These are phyloP conservation scores for Podospora tetraspora DNA, from an alignment of 495 filamentous ascomycete genomes.

Conservation along the genomic window DNA sequence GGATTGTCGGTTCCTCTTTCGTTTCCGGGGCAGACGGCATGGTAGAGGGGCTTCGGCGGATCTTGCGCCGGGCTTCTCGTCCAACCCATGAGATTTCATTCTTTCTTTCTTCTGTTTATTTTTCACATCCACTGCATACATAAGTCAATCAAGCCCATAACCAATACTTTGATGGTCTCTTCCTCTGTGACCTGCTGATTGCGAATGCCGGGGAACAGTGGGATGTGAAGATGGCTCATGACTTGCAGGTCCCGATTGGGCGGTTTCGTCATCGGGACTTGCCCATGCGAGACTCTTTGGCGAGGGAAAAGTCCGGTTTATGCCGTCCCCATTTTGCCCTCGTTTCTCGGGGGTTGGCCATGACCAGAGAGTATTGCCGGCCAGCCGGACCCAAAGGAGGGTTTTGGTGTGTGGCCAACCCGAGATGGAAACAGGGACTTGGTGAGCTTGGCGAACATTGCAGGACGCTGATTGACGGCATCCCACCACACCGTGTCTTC, in stretches of 20 bases:
- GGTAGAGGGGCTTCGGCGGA: neutral
- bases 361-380: neutral
- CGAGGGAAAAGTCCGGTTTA: neutral
- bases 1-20: conserved; percentile 10
- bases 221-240: too few relatives aligned
- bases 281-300: neutral
- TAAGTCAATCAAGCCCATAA: conserved; percentile 33
- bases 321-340: neutral
- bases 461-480: conserved; percentile 1
- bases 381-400: neutral
- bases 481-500: neutral
- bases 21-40: neutral
- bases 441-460: neutral
- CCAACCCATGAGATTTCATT: conserved; percentile 1
- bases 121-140: conserved; percentile 12
- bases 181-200: neutral
- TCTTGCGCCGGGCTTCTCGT: neutral
- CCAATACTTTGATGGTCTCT: conserved; percentile 5
- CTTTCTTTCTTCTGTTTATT: conserved; percentile 10
- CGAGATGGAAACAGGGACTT: neutral
- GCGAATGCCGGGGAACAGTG: neutral
- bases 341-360: too few relatives aligned
- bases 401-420: neutral
- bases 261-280: neutral
- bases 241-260: conserved; percentile 4